Conservation (phyloP, 768 basidiomycete genomes). For the Tylopilus balloui region DNA sequence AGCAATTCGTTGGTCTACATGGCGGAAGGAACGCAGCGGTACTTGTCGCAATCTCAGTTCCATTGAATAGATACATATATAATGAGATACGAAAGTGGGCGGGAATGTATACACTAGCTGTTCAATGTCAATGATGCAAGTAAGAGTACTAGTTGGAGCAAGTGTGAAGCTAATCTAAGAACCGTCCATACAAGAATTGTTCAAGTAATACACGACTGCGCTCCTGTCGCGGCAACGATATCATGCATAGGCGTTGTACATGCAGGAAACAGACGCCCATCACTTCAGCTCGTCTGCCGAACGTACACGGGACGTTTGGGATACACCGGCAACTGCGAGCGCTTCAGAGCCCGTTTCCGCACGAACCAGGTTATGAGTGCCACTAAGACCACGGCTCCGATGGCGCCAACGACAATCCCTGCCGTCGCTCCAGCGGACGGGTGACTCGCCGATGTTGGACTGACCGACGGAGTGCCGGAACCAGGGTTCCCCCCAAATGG, state of each 20-base stretch:
- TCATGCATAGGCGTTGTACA: neutral
- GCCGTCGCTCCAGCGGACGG: constrained; percentile 30
- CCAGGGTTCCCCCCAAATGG: constrained; percentile 56
- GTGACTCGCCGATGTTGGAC: constrained; percentile 14
- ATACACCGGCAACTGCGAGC: constrained; percentile 19
- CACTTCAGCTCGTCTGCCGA: constrained; percentile 3
- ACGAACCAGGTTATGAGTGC: constrained; percentile 43
- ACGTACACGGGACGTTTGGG: constrained; percentile 25
- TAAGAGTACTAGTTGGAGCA: neutral
- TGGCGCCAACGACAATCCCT: constrained; percentile 50
- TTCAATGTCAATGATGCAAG: too few species aligned
- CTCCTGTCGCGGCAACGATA: too few species aligned
- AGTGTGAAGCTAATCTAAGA: too few species aligned
- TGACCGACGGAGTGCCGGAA: constrained; percentile 21
- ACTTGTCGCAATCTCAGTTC: too few species aligned
- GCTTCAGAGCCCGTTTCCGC: constrained; percentile 44
- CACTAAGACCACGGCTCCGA: constrained; percentile 42
- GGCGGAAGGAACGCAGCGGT: too few species aligned
- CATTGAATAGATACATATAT: too few species aligned
- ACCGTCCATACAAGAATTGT: too few species aligned
- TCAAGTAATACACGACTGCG: too few species aligned
- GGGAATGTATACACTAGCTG: too few species aligned
- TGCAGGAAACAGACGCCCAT: neutral
- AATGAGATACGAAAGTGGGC: too few species aligned
- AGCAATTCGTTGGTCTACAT: too few species aligned